These are phyloP conservation scores for Geotrichum siamense DNA, from an alignment of 1,139 yeast genomes.

Conservation along the genomic window DNA sequence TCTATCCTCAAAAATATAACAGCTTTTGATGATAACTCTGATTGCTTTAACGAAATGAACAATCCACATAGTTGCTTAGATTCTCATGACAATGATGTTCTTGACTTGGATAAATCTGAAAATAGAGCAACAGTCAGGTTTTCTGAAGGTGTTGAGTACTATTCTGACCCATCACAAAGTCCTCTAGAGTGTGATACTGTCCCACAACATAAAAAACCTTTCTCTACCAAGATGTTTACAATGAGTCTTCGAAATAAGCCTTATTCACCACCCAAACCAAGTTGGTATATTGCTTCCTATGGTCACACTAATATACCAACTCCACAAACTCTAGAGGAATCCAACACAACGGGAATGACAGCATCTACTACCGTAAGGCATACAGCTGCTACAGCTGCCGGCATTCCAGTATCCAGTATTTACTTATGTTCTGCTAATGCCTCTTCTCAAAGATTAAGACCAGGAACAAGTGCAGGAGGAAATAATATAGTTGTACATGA, in stretches of 20 bases:
- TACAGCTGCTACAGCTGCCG: slow-evolving; percentile 12
- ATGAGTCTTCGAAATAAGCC: slow-evolving; percentile 16
- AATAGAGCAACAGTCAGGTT: background rate
- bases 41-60: too few species aligned
- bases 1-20: too few species aligned
- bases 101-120: background rate
- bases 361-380: background rate
- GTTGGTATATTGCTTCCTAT: slow-evolving; percentile 16
- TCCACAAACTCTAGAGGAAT: background rate
- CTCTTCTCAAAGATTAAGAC: background rate
- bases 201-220: slow-evolving; percentile 5
- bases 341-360: background rate
- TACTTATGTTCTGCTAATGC: slow-evolving; percentile 10
- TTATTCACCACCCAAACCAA: slow-evolving; percentile 15
- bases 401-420: slow-evolving; percentile 16
- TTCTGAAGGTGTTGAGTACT: background rate
- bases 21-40: too few species aligned
- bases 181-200: background rate
- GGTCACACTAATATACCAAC: slow-evolving; percentile 2
- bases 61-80: too few species aligned
- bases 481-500: background rate
- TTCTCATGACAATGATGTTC: background rate
- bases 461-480: background rate
- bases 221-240: slow-evolving; percentile 12
- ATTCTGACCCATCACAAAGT: background rate